Percentiles rank a stretch among this genome's conserved stretches.
These are phyloP conservation scores for Salvia miltiorrhiza DNA, from an alignment of 257 asterid genomes.

Conservation along the genomic window DNA sequence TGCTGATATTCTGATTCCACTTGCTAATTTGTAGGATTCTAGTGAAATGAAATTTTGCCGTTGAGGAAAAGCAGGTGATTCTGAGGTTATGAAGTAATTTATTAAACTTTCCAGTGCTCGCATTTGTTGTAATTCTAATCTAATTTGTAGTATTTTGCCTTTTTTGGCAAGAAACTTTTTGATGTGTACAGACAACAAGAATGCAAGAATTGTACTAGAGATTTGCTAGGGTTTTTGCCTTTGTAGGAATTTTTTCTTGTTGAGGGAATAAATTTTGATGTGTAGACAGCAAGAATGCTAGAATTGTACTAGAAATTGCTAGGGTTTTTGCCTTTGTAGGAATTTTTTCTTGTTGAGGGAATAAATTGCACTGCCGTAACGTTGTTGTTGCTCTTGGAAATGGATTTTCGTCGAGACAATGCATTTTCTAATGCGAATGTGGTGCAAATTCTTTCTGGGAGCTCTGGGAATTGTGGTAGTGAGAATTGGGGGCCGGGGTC, in stretches of 20 bases:
- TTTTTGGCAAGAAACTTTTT: background rate
- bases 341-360: slow-evolving; percentile 7
- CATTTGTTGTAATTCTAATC: background rate
- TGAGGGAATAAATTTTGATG: slow-evolving; percentile 14
- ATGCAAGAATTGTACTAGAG: background rate
- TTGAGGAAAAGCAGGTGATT: slow-evolving; percentile 9
- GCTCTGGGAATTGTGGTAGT: slow-evolving; percentile 22
- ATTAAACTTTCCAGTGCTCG: background rate
- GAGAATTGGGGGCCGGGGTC: slow-evolving; percentile 56
- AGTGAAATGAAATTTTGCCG: background rate
- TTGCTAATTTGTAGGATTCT: slow-evolving; percentile 12
- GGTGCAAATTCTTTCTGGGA: slow-evolving; percentile 52
- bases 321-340: too few relatives aligned
- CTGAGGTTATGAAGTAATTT: background rate
- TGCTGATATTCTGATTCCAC: background rate
- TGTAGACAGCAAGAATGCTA: background rate
- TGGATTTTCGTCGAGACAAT: slow-evolving; percentile 51
- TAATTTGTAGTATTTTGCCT: slow-evolving; percentile 5
- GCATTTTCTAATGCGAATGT: slow-evolving; percentile 43
- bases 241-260: background rate
- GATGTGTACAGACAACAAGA: background rate
- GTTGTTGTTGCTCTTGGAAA: slow-evolving; percentile 7
- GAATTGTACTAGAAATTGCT: too few relatives aligned
- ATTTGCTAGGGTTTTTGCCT: too few relatives aligned
- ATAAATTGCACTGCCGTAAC: background rate